Base-by-base conservation (phyloP, 1,284 basidiomycete species). In the Lentinus polychrous region DNA sequence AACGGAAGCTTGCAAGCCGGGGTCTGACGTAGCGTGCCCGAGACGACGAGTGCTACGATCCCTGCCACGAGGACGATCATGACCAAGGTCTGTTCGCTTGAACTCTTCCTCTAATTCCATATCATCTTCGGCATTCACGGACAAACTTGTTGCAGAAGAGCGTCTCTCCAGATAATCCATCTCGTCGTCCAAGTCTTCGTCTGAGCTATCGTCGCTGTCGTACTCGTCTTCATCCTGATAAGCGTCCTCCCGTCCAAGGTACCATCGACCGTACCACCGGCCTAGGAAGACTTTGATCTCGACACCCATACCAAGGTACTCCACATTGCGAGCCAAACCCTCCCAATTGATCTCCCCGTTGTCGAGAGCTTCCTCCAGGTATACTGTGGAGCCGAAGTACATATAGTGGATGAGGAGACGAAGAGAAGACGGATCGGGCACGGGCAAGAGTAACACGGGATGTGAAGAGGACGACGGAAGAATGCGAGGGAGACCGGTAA, bases 321-420 rank as follows among this genome's bases (percentile, higher is more conserved):
- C 86, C 58, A 81, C 86, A 60, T 89, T 90, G 46, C 82, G 77
- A n/a, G 83, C 85, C 52, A 89, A 72, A 37, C 84, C 85, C 52
- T 86, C 83, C 87, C 86, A 90, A 39, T 76, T 76, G 45, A 87
- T 70, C 45, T 68, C 62, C n/a, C 81, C 78, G 15, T 69, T 63
- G 50, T 75, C 71, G 17, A 90, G 75, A 35, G 73, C 78, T 33
- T 78, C 69, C 56, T 79, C 74, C 55, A 90, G 83, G 50, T 71
- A 71, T 37, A 67, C 63, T 14, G 78, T 79, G 45, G 73, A 68
- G 27, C 83, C 86, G 61, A 83, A 86, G 66, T 90, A 88, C 73
- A 89, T 81, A 78, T 83, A 90, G 58, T 86, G 81, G 52, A 86
- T 67, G 56, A 90, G 74, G 20, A 81, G 70, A 37, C 80, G 80